Conservation (phyloP, 2,329 filamentous ascomycete species). For the Thielaviopsis punctulata region DNA sequence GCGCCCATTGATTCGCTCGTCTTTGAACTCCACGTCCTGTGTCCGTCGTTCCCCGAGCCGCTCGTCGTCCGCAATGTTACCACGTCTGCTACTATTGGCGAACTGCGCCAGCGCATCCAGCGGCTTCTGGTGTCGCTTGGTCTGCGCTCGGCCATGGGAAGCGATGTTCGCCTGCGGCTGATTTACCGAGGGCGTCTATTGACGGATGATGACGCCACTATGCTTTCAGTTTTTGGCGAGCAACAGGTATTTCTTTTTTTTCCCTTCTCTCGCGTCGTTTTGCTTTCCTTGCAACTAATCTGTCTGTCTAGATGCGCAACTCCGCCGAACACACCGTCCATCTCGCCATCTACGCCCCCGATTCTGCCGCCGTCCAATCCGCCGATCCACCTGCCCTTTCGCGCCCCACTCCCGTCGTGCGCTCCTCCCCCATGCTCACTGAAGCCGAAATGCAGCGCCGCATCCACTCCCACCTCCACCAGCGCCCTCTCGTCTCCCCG, state of each 20-base stretch:
- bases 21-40: conserved; percentile 41
- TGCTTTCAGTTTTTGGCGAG: conserved; percentile 39
- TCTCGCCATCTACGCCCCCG: conserved; percentile 8
- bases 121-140: conserved; percentile 28
- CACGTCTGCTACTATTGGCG: conserved; percentile 33
- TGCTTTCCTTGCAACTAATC: neutral
- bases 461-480: conserved; percentile 9
- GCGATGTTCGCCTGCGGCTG: conserved; percentile 37
- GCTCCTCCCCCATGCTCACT: conserved; percentile 9
- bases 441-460: conserved; percentile 11
- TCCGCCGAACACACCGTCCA: conserved; percentile 8
- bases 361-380: neutral
- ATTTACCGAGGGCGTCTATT: conserved; percentile 44
- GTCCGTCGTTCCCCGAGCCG: conserved; percentile 35
- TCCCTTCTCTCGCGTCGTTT: conserved; percentile 5
- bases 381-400: neutral
- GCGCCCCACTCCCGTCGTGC: conserved; percentile 4
- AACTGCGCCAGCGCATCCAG: conserved; percentile 42
- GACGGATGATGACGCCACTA: conserved; percentile 34
- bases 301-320: conserved; percentile 8
- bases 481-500: conserved; percentile 4
- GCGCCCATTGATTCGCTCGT: conserved; percentile 20
- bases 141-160: conserved; percentile 19
- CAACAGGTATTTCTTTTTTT: conserved; percentile 27
- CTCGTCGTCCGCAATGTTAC: conserved; percentile 32